phyloP scores from a whole-genome alignment of 139 green algal genomes.

The Chlorella sp. region DNA sequence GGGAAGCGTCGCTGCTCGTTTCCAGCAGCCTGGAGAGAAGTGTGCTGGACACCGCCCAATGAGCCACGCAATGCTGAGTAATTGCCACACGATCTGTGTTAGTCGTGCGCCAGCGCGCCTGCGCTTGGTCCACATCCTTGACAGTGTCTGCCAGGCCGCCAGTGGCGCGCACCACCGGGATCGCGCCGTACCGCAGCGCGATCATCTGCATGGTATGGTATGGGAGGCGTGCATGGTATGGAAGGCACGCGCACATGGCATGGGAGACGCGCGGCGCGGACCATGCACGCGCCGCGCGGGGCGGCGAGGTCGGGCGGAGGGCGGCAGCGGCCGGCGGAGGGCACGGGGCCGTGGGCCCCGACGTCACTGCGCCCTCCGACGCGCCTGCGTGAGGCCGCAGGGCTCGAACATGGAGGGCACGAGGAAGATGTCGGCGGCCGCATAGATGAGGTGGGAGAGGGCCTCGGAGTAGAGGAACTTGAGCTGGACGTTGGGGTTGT shows the following conservation, averaged over 20 bases:
- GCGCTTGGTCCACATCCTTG: slow-evolving; percentile 61
- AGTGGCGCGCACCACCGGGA: slow-evolving; percentile 73
- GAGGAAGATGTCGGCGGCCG: slow-evolving; percentile 88
- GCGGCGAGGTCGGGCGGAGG: too few species aligned
- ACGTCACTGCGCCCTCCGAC: neutral
- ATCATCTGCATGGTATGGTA: slow-evolving; percentile 32
- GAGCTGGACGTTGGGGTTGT: slow-evolving; percentile 46
- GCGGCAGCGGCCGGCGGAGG: too few species aligned
- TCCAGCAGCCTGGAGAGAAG: too few species aligned
- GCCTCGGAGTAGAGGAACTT: slow-evolving; percentile 81
- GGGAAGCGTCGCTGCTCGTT: too few species aligned
- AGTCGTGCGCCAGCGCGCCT: too few species aligned
- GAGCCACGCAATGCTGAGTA: neutral
- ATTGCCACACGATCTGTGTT: neutral
- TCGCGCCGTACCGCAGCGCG: slow-evolving; percentile 63
- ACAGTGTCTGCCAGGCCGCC: slow-evolving; percentile 90
- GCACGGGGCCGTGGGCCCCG: too few species aligned
- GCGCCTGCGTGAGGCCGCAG: slow-evolving; percentile 93
- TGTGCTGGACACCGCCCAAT: too few species aligned
- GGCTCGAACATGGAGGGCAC: slow-evolving; percentile 98
- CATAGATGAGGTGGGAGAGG: slow-evolving; percentile 90
- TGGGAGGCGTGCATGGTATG: neutral
- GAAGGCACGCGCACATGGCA: neutral
- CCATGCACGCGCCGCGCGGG: too few species aligned
- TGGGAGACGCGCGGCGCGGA: neutral